Evolutionary conservation across 2,329 filamentous ascomycete species (phyloP).

Genomic region (Beauveria asiatica): DNA sequence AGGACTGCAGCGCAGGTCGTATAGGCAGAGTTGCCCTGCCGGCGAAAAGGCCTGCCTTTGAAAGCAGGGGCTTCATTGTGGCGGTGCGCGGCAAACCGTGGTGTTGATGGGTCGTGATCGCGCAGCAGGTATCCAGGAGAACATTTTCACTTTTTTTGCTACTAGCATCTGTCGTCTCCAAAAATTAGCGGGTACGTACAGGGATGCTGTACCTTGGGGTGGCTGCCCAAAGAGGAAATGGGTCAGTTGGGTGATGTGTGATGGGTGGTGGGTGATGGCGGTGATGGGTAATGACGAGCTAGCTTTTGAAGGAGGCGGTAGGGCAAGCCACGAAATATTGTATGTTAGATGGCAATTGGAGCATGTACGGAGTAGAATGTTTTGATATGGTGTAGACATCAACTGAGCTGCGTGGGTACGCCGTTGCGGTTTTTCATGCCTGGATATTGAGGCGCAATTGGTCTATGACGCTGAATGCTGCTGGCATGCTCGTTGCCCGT

Average conservation of each 20-base stretch:
- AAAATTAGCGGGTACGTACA: constrained; percentile 8
- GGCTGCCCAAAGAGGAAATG: constrained; percentile 4
- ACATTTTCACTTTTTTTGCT: constrained; percentile 7
- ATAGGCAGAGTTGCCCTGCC: background rate
- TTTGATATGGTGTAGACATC: background rate
- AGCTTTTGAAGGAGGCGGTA: background rate
- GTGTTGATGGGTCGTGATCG: background rate
- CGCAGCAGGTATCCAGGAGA: constrained; percentile 1
- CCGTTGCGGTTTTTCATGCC: background rate
- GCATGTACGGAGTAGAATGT: too few relatives aligned
- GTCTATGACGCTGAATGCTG: background rate
- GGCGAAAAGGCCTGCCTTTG: background rate
- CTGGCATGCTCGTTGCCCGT: background rate
- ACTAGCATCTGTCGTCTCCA: background rate
- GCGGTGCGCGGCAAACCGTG: background rate
- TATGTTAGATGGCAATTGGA: too few relatives aligned
- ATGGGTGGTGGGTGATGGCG: background rate
- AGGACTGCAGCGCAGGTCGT: background rate
- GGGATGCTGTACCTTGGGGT: background rate
- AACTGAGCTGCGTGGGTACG: background rate
- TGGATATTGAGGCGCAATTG: background rate
- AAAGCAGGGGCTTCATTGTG: constrained; percentile 2
- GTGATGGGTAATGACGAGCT: background rate
- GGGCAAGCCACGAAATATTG: too few relatives aligned
- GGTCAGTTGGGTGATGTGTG: background rate